Conservation (phyloP, 768 basidiomycete species). For the Tremella fuciformis region DNA sequence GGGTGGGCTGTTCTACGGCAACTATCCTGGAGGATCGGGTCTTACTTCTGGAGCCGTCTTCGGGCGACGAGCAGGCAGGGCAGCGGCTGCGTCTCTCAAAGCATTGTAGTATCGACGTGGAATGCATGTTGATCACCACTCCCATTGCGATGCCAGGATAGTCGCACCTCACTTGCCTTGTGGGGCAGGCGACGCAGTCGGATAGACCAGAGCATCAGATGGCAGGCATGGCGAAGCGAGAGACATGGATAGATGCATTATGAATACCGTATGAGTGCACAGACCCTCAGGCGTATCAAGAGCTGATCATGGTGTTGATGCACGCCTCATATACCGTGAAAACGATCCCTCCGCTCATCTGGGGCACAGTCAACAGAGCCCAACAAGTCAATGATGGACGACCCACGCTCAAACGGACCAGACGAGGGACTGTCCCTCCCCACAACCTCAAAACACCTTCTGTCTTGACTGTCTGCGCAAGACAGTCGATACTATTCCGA, state of each 20-base stretch:
- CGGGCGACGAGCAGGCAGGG: constrained; percentile 1
- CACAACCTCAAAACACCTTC: constrained; percentile 83
- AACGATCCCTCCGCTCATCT: constrained; percentile 89
- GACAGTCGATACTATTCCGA: constrained; percentile 84
- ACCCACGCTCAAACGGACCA: constrained; percentile 75
- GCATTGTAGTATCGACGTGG: too few relatives aligned
- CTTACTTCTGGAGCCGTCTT: neutral
- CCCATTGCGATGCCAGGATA: too few relatives aligned
- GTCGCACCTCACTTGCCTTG: too few relatives aligned
- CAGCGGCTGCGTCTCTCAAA: too few relatives aligned
- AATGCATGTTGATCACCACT: too few relatives aligned
- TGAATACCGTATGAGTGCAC: too few relatives aligned
- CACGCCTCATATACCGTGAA: constrained; percentile 78
- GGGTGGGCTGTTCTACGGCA: constrained; percentile 2
- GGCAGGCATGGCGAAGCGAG: too few relatives aligned
- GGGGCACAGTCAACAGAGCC: neutral
- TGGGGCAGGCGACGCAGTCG: too few relatives aligned
- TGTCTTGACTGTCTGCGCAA: constrained; percentile 72
- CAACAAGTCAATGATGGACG: neutral
- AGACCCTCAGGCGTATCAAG: too few relatives aligned
- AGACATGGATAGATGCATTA: too few relatives aligned
- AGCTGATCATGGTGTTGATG: too few relatives aligned
- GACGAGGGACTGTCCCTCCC: constrained; percentile 84
- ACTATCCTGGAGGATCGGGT: constrained; percentile 3
- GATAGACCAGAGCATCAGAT: too few relatives aligned